phyloP scores from a whole-genome alignment of 2,329 filamentous ascomycete species.

The Thyridium curvatum region DNA sequence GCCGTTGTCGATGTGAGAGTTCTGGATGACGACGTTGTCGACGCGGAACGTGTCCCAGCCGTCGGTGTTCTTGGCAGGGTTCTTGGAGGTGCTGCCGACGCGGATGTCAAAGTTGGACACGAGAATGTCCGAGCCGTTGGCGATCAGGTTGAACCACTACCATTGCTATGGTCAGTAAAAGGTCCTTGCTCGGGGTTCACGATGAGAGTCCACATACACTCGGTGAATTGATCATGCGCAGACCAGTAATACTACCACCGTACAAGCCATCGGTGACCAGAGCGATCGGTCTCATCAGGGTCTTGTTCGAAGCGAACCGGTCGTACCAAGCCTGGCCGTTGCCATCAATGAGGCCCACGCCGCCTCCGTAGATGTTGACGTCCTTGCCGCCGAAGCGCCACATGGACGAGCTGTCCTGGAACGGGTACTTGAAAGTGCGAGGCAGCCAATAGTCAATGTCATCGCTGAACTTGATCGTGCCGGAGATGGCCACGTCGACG shows the following conservation, averaged over 20 bases:
- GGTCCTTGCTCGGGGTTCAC: no score
- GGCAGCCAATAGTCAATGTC: constrained; percentile 63
- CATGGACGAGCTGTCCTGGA: constrained; percentile 61
- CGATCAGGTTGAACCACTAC: constrained; percentile 54
- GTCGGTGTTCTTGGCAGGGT: constrained; percentile 59
- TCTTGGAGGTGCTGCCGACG: constrained; percentile 46
- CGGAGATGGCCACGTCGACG: constrained; percentile 46
- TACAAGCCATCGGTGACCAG: constrained; percentile 53
- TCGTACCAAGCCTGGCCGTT: constrained; percentile 63
- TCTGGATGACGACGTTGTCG: constrained; percentile 54
- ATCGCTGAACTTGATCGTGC: constrained; percentile 37
- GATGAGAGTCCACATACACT: neutral
- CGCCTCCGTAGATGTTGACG: constrained; percentile 55
- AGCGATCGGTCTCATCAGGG: constrained; percentile 54
- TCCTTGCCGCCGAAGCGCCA: constrained; percentile 61
- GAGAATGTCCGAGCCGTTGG: constrained; percentile 50
- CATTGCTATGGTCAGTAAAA: no score
- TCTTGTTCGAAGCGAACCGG: constrained; percentile 48
- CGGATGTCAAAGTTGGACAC: constrained; percentile 52
- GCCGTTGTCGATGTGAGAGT: constrained; percentile 58
- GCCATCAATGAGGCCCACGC: constrained; percentile 49
- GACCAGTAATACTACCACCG: constrained; percentile 46
- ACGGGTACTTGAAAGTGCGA: constrained; percentile 54
- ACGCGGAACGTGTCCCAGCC: constrained; percentile 57
- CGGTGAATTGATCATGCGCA: constrained; percentile 50